These are phyloP conservation scores for Noccaea bulbosa DNA, from an alignment of 345 rosid species.

Conservation along the genomic window DNA sequence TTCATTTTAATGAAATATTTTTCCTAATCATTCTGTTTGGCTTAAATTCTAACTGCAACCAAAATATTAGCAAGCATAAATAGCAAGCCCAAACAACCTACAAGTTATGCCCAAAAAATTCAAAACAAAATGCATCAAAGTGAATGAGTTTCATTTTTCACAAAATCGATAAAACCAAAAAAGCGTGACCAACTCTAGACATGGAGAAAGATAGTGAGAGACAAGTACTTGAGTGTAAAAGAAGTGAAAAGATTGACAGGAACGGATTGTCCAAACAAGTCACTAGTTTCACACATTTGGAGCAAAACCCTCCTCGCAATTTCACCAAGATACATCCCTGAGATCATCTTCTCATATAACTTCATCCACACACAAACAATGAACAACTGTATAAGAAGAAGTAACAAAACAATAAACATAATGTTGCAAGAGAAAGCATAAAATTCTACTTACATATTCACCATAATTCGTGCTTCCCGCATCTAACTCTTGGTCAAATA, in stretches of 20 bases:
- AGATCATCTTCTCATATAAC: constrained; percentile 91
- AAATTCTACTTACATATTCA: constrained; percentile 64
- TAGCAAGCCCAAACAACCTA: too few relatives aligned
- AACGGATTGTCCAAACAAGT: constrained; percentile 52
- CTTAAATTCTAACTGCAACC: too few relatives aligned
- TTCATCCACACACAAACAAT: constrained; percentile 41
- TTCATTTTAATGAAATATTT: too few relatives aligned
- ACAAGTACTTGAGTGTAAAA: constrained; percentile 53
- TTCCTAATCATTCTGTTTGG: too few relatives aligned
- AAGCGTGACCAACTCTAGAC: background rate
- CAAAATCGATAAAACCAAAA: background rate
- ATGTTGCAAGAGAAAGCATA: background rate
- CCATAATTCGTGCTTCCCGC: constrained; percentile 72
- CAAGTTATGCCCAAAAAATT: background rate
- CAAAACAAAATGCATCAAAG: background rate
- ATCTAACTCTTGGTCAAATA: constrained; percentile 77
- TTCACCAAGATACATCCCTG: constrained; percentile 97
- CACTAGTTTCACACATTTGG: constrained; percentile 63
- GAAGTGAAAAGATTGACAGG: constrained; percentile 61
- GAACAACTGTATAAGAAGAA: background rate
- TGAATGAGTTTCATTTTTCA: background rate
- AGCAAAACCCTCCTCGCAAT: constrained; percentile 67
- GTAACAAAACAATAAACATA: background rate
- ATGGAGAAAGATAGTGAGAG: constrained; percentile 22
- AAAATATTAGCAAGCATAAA: too few relatives aligned